A percentile compares a stretch with the other conserved stretches of the same genome.
These are phyloP conservation scores for Zymoseptoria tritici DNA, from an alignment of 2,329 filamentous ascomycete species.

Conservation along the genomic window DNA sequence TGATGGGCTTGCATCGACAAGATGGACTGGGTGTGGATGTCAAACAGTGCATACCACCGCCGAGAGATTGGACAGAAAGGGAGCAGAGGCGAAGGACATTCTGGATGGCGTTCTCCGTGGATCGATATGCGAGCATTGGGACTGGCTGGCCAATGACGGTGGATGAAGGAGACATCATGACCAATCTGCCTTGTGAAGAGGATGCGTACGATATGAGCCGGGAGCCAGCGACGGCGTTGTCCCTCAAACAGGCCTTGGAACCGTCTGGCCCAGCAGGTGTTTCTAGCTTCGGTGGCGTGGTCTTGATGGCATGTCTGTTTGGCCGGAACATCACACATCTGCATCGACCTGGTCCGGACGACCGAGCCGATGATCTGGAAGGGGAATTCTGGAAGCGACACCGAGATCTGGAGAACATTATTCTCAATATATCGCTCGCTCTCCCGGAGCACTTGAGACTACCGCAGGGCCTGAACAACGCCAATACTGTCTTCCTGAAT, in stretches of 20 bases:
- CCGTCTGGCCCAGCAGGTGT: constrained; percentile 66
- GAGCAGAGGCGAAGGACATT: constrained; percentile 90
- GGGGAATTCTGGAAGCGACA: constrained; percentile 96
- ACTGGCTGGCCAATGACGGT: constrained; percentile 96
- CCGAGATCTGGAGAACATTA: constrained; percentile 76
- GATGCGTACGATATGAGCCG: constrained; percentile 72
- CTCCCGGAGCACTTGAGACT: constrained; percentile 76
- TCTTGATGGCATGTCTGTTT: constrained; percentile 81
- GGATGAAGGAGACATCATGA: constrained; percentile 84
- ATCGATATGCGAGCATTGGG: constrained; percentile 89
- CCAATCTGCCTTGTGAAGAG: constrained; percentile 75
- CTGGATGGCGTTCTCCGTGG: constrained; percentile 87
- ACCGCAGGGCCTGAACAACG: constrained; percentile 64
- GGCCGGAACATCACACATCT: constrained; percentile 86
- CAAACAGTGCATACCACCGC: constrained; percentile 79
- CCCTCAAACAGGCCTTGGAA: constrained; percentile 61
- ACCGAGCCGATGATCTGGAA: constrained; percentile 79
- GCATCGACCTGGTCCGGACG: constrained; percentile 74
- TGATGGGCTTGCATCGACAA: constrained; percentile 86
- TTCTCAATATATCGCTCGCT: constrained; percentile 77
- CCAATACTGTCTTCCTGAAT: constrained; percentile 87
- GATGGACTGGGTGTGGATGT: constrained; percentile 80
- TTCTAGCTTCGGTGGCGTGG: constrained; percentile 70
- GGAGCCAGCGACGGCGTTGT: constrained; percentile 62
- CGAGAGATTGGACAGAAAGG: constrained; percentile 86